Percentiles rank a stretch among this genome's conserved stretches.
Conservation (phyloP, 1,284 basidiomycete species). For the Ceratobasidium sp. region DNA sequence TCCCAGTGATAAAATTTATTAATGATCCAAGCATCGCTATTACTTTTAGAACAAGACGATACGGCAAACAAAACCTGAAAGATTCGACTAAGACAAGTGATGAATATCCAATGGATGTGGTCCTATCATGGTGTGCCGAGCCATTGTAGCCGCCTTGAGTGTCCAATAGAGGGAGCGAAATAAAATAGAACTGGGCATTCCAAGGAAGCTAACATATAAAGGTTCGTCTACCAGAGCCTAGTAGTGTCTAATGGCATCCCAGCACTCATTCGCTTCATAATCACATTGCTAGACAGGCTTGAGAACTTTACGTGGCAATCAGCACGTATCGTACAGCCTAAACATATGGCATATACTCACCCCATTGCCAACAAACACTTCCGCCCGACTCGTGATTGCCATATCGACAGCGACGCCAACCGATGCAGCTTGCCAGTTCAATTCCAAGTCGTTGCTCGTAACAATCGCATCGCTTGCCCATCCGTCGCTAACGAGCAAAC, state of each 20-base stretch:
- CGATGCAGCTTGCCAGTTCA: conserved; percentile 57
- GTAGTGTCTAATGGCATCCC: conserved; percentile 37
- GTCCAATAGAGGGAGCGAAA: no score
- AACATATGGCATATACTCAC: conserved; percentile 51
- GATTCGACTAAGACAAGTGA: no score
- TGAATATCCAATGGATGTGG: no score
- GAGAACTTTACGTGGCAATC: conserved; percentile 38
- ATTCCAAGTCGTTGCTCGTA: conserved; percentile 56
- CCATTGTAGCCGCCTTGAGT: no score
- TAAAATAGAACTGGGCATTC: no score
- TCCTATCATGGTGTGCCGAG: no score
- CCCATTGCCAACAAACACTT: conserved; percentile 64
- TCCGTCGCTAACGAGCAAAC: conserved; percentile 49
- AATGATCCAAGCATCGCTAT: no score
- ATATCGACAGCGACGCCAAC: conserved; percentile 62
- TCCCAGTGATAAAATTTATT: no score
- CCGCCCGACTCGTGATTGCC: conserved; percentile 58
- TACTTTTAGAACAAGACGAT: no score
- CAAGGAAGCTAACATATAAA: background rate
- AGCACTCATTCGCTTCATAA: conserved; percentile 38
- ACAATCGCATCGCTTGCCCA: conserved; percentile 52
- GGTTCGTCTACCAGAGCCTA: conserved; percentile 40
- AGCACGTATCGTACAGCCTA: background rate
- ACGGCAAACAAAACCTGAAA: no score
- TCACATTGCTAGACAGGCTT: conserved; percentile 43